phyloP scores from a whole-genome alignment of 495 filamentous ascomycete species.

The Trichoderma virens region DNA sequence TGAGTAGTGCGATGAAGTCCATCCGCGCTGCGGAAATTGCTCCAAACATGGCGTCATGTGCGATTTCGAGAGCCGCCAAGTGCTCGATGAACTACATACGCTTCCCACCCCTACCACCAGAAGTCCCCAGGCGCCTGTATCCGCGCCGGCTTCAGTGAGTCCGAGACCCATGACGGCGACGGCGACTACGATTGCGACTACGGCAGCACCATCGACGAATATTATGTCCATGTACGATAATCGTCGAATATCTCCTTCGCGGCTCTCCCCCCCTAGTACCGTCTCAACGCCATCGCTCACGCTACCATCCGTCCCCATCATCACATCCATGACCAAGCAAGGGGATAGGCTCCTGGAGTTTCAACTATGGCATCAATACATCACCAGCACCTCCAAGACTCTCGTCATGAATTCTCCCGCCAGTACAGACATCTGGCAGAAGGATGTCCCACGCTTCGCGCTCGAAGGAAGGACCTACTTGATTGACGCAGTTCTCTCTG shows the following conservation, averaged over 20 bases:
- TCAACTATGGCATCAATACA: constrained; percentile 48
- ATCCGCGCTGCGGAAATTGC: constrained; percentile 55
- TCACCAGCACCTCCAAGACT: constrained; percentile 43
- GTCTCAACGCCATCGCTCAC: not conserved
- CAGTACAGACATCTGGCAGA: constrained; percentile 44
- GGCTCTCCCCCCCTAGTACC: not conserved
- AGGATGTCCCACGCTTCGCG: constrained; percentile 46
- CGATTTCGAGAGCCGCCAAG: constrained; percentile 47
- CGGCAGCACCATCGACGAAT: constrained; percentile 17
- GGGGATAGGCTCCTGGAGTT: constrained; percentile 44
- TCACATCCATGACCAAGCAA: constrained; percentile 26
- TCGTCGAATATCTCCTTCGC: not conserved
- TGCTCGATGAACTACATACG: constrained; percentile 29
- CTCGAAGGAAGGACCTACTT: constrained; percentile 45
- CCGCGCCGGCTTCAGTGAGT: constrained; percentile 4
- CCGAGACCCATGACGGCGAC: not conserved
- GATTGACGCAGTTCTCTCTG: constrained; percentile 48
- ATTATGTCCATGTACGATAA: constrained; percentile 13
- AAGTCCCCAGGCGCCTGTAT: constrained; percentile 3
- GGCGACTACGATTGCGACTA: not conserved
- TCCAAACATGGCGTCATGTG: constrained; percentile 55
- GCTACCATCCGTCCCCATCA: constrained; percentile 16
- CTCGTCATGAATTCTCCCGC: constrained; percentile 41
- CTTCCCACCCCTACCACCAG: constrained; percentile 4
- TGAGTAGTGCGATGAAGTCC: constrained; percentile 52